Conservation (phyloP, 495 filamentous ascomycete species). For the Penicillium angulare region DNA sequence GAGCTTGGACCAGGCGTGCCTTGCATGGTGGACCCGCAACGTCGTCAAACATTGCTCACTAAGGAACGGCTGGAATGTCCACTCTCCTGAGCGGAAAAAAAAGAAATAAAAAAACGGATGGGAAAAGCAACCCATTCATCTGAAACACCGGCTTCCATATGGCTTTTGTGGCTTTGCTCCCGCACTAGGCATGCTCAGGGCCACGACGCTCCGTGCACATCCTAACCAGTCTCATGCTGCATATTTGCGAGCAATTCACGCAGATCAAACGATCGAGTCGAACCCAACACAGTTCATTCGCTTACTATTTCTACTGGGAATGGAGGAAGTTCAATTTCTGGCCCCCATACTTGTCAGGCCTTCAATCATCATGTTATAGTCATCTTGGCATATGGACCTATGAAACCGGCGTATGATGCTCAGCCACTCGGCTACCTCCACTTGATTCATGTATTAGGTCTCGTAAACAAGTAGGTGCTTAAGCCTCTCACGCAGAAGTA, state of each 20-base stretch:
- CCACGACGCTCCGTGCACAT: not conserved
- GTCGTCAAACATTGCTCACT: constrained; percentile 25
- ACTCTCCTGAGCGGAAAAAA: constrained; percentile 3
- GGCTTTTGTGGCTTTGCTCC: constrained; percentile 19
- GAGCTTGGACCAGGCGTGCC: constrained; percentile 32
- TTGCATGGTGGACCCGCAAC: constrained; percentile 32
- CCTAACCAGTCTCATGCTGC: not conserved
- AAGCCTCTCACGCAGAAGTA: not conserved
- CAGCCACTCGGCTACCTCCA: not conserved
- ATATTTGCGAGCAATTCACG: constrained; percentile 12
- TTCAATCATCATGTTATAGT: not conserved
- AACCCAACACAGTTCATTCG: not conserved
- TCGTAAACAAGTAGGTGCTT: not conserved
- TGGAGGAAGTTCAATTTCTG: not conserved
- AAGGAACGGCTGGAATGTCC: constrained; percentile 8
- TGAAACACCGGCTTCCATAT: constrained; percentile 28
- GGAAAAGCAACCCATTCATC: constrained; percentile 26
- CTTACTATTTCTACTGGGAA: constrained; percentile 3
- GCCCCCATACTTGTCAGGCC: not conserved
- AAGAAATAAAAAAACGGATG: constrained; percentile 14
- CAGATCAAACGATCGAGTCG: constrained; percentile 5
- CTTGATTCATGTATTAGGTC: not conserved
- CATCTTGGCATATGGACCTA: not conserved
- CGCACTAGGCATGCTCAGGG: not conserved
- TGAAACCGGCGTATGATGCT: not conserved